Evolutionary conservation across 441 rosid species (phyloP).

Genomic region (Raphanus hybrid): DNA sequence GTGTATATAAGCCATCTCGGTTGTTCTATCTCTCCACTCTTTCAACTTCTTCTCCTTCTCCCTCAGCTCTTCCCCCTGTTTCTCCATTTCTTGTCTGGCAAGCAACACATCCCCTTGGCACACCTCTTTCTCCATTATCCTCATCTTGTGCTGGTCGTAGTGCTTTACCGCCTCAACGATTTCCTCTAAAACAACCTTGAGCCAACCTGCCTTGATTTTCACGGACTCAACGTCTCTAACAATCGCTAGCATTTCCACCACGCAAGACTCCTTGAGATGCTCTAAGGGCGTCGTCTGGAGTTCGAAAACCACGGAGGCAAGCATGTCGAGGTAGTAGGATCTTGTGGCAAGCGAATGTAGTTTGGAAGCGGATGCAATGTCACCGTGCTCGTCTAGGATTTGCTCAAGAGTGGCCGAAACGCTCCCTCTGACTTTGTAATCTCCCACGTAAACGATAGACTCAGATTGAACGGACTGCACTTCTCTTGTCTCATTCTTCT

Average conservation of each 20-base stretch:
- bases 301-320: constrained; percentile 35
- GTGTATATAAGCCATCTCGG: constrained; percentile 28
- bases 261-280: constrained; percentile 32
- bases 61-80: constrained; percentile 23
- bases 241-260: constrained; percentile 38
- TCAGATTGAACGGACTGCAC: constrained; percentile 29
- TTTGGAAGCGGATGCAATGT: constrained; percentile 40
- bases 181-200: constrained; percentile 30
- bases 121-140: constrained; percentile 16
- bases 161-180: constrained; percentile 53
- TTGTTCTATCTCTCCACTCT: constrained; percentile 30
- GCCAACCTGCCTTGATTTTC: constrained; percentile 41
- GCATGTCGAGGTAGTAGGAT: constrained; percentile 40
- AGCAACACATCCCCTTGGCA: constrained; percentile 28
- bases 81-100: constrained; percentile 29
- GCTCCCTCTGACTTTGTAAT: constrained; percentile 36
- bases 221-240: constrained; percentile 41
- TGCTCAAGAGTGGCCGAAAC: constrained; percentile 27
- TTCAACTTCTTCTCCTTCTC: constrained; percentile 33
- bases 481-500: constrained; percentile 15
- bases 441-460: constrained; percentile 42
- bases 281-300: constrained; percentile 33
- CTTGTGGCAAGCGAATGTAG: constrained; percentile 36
- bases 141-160: constrained; percentile 24
- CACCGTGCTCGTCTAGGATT: constrained; percentile 36